Evolutionary conservation across 2,329 filamentous ascomycete species (phyloP).

Genomic region (Paraconiothyrium sp.): DNA sequence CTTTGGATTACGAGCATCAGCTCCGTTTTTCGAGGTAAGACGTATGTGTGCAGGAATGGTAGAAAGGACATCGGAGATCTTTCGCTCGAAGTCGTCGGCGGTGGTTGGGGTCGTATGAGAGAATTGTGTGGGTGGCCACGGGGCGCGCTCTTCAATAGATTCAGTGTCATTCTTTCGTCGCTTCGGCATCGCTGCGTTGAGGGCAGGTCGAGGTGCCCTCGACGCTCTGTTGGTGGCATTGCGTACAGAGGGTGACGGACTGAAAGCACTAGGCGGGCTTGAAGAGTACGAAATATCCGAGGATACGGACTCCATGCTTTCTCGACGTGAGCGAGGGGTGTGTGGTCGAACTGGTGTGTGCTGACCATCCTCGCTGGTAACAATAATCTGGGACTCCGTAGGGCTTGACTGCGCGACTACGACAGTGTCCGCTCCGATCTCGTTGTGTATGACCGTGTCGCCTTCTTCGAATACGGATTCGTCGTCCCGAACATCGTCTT

Average conservation of each 20-base stretch:
- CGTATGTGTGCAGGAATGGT: slow-evolving; percentile 83
- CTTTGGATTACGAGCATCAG: slow-evolving; percentile 43
- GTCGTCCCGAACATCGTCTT: slow-evolving; percentile 27
- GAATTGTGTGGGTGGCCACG: slow-evolving; percentile 50
- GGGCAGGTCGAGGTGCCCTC: slow-evolving; percentile 48
- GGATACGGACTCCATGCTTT: slow-evolving; percentile 42
- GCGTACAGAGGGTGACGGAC: slow-evolving; percentile 50
- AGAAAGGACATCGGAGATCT: slow-evolving; percentile 80
- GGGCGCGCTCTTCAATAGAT: slow-evolving; percentile 27
- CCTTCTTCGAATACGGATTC: slow-evolving; percentile 47
- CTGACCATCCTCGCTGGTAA: slow-evolving; percentile 28
- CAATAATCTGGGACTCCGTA: slow-evolving; percentile 31
- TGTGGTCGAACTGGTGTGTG: slow-evolving; percentile 32
- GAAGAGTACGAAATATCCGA: slow-evolving; percentile 44
- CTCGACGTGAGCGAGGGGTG: slow-evolving; percentile 43
- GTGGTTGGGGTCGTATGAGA: slow-evolving; percentile 36
- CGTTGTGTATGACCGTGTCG: slow-evolving; percentile 46
- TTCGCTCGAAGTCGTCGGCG: slow-evolving; percentile 75
- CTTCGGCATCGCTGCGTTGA: slow-evolving; percentile 56
- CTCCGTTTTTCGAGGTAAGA: slow-evolving; percentile 61
- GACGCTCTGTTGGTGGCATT: slow-evolving; percentile 36
- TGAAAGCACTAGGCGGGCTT: slow-evolving; percentile 39
- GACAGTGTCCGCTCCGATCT: slow-evolving; percentile 26
- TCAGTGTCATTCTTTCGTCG: slow-evolving; percentile 53
- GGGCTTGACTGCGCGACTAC: slow-evolving; percentile 17